phyloP scores from a whole-genome alignment of 176 grass and related monocot genomes.

The Puccinellia tenuiflora region DNA sequence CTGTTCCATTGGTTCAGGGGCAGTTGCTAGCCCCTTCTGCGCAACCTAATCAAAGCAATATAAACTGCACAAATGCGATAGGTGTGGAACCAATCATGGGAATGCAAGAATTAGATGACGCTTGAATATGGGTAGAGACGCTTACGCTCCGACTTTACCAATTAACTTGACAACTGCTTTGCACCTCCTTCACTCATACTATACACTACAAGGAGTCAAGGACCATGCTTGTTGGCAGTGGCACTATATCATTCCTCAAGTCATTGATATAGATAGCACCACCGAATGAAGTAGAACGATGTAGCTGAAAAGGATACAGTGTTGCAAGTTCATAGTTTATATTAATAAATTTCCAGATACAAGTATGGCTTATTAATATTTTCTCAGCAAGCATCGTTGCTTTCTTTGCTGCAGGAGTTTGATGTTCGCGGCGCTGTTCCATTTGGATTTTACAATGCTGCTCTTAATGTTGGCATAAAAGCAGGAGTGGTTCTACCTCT shows the following conservation, averaged over 20 bases:
- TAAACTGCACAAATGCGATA: background rate
- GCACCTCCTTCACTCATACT: background rate
- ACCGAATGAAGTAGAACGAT: background rate
- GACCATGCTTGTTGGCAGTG: background rate
- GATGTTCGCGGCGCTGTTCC: constrained; percentile 62
- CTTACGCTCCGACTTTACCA: background rate
- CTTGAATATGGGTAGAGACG: background rate
- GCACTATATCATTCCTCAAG: background rate
- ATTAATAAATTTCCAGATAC: background rate
- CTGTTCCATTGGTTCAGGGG: background rate
- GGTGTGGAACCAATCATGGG: background rate
- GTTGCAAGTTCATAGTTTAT: background rate
- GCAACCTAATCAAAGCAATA: background rate
- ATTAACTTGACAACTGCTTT: background rate
- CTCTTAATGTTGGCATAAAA: constrained; percentile 61
- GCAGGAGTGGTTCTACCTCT: constrained; percentile 59
- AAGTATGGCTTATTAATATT: background rate
- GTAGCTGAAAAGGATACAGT: background rate
- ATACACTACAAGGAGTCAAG: background rate
- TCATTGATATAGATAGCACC: background rate
- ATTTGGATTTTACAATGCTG: constrained; percentile 60
- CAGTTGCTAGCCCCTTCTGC: background rate
- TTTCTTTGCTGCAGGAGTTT: constrained; percentile 50
- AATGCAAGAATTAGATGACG: background rate
- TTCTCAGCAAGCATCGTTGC: background rate